Evolutionary conservation across 805 yeast genomes (phyloP), one percentile per base, ranked within the genome.

Genomic region (Debaryomyces maramus): DNA sequence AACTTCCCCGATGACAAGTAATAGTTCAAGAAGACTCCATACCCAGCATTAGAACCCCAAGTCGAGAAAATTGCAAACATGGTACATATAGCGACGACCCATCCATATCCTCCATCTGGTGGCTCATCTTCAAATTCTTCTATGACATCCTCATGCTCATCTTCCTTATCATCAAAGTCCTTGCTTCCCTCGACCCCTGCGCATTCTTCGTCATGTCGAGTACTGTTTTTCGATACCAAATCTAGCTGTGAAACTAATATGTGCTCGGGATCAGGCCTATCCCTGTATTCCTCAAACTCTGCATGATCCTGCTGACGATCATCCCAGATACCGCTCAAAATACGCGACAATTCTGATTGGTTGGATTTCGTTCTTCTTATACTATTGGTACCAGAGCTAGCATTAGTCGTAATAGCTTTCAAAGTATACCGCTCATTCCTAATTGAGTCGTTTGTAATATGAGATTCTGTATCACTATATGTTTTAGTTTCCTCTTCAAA

Each of bases 41-140:
- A 81, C 2, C 77, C 65, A 29, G 80, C 76, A 41, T 76, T 75
- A 60, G 79, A 66, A 13, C 87, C 87, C 72, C 77, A 80, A 0
- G 82, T 73, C 42, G 75, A 48, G 55, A 49, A 72, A 51, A 68
- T 67, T 54, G 54, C 67, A 13, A 73, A 60, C 61, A 75, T 70
- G 0, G 69, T 66, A 14, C 75, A 77, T 3, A 76, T 57, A 0
- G 80, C 79, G 4, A 71, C 67, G 56, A 81, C 64, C 65, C 85
- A 83, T 10, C 73, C 73, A 34, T 51, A 52, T 2, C 84, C 80
- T 30, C 17, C 22, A 40, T 44, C 46, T 33, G 35, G 43, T 11
- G 36, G 34, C 22, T 27, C 39, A 9, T 36, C 36, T 8, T 24
- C 37, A 17, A 10, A 18, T 17, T 34, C 39, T 24, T 24, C 11